Conservation (phyloP, 176 grass and related monocot genomes). For the Raddia distichophylla region DNA sequence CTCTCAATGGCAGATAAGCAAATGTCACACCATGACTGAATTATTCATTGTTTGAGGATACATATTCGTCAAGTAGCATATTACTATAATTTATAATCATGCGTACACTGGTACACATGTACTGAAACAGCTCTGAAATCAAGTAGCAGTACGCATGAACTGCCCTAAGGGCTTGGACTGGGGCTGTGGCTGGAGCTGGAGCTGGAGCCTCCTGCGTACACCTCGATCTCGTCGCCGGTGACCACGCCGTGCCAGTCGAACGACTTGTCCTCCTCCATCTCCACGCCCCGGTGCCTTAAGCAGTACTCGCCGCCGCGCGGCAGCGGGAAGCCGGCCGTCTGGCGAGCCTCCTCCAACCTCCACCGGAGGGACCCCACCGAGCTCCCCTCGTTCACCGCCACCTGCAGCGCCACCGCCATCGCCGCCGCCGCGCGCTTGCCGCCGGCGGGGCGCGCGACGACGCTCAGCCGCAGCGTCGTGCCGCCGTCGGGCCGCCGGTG, state of each 20-base stretch:
- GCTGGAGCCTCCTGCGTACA: slow-evolving; percentile 22
- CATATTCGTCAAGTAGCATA: no score
- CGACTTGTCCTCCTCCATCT: slow-evolving; percentile 34
- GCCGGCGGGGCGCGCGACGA: slow-evolving; percentile 28
- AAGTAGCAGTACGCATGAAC: no score
- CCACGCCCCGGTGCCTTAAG: slow-evolving; percentile 34
- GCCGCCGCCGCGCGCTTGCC: not conserved
- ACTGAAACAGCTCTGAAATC: no score
- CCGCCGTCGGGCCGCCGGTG: not conserved
- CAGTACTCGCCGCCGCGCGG: slow-evolving; percentile 33
- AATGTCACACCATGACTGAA: no score
- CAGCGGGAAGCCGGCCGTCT: slow-evolving; percentile 1
- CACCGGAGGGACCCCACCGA: slow-evolving; percentile 20
- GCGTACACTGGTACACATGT: no score
- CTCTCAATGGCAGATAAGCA: no score
- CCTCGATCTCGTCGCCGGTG: slow-evolving; percentile 35
- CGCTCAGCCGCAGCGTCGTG: slow-evolving; percentile 22
- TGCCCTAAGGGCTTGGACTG: no score
- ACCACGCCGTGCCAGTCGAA: slow-evolving; percentile 44
- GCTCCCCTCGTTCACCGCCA: slow-evolving; percentile 25
- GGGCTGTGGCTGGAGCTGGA: no score
- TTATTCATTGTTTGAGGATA: no score
- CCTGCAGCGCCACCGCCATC: not conserved
- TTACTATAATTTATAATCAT: no score
- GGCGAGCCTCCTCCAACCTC: slow-evolving; percentile 10